Conservation (phyloP, 495 filamentous ascomycete species). For the Usnea hakonensis region DNA sequence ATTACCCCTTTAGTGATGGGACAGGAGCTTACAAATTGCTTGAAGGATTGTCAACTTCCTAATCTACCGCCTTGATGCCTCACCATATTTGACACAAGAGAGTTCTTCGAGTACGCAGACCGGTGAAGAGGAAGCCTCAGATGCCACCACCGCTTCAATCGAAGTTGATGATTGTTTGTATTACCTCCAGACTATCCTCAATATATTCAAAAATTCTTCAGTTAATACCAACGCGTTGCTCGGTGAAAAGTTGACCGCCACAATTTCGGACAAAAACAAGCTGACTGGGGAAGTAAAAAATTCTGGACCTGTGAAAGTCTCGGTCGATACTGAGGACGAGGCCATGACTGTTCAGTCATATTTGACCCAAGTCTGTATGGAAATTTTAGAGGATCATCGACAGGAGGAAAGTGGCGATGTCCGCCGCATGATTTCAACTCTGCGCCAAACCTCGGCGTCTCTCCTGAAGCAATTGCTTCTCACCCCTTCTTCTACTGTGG, state of each 20-base stretch:
- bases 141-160: constrained; percentile 33
- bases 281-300: neutral
- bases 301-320: neutral
- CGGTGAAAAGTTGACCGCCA: constrained; percentile 32
- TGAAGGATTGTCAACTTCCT: constrained; percentile 43
- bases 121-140: neutral
- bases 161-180: constrained; percentile 73
- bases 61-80: constrained; percentile 4
- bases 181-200: constrained; percentile 66
- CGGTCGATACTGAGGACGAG: neutral
- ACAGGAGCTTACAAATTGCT: neutral
- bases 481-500: constrained; percentile 58
- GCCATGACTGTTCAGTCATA: constrained; percentile 5
- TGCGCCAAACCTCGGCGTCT: constrained; percentile 63
- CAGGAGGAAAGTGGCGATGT: neutral
- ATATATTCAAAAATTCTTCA: constrained; percentile 57
- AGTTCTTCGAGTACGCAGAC: neutral
- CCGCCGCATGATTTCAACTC: constrained; percentile 1
- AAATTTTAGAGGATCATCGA: constrained; percentile 2
- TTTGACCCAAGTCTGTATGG: constrained; percentile 10
- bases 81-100: constrained; percentile 1
- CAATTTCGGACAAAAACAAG: neutral
- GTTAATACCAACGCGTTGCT: constrained; percentile 54
- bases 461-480: constrained; percentile 38
- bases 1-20: neutral